These are phyloP conservation scores for Colletotrichum australisinense DNA, from an alignment of 2,329 filamentous ascomycete species.

Conservation along the genomic window DNA sequence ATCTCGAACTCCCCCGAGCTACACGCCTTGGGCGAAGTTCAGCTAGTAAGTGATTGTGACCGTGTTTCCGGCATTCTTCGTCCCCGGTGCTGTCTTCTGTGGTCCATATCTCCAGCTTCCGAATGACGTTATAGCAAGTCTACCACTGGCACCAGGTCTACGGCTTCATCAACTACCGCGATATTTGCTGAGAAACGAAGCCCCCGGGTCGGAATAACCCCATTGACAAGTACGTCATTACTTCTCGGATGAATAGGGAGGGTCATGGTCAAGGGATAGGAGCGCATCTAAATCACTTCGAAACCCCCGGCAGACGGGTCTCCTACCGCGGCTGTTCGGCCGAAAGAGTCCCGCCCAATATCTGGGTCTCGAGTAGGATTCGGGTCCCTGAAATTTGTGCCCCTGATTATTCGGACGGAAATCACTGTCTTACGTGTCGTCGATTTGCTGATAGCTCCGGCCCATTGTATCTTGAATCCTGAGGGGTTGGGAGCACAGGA, in stretches of 20 bases:
- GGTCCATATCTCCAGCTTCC: neutral
- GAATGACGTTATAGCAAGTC: neutral
- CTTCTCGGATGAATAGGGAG: neutral
- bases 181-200: neutral
- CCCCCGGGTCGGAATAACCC: neutral
- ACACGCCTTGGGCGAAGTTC: too few species aligned
- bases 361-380: neutral
- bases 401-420: neutral
- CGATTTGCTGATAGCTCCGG: neutral
- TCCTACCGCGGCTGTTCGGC: neutral
- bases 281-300: conserved; percentile 17
- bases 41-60: neutral
- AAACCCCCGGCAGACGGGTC: conserved; percentile 6
- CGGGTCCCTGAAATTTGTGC: neutral
- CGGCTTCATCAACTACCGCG: neutral
- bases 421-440: neutral
- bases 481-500: neutral
- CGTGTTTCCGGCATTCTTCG: neutral
- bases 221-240: neutral
- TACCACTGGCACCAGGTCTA: neutral
- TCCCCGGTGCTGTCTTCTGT: neutral
- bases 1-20: neutral
- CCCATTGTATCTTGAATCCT: neutral
- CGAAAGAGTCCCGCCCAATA: neutral
- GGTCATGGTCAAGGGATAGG: neutral